These are phyloP conservation scores for Tolypocladium tropicale DNA, from an alignment of 2,329 filamentous ascomycete genomes.

Conservation along the genomic window DNA sequence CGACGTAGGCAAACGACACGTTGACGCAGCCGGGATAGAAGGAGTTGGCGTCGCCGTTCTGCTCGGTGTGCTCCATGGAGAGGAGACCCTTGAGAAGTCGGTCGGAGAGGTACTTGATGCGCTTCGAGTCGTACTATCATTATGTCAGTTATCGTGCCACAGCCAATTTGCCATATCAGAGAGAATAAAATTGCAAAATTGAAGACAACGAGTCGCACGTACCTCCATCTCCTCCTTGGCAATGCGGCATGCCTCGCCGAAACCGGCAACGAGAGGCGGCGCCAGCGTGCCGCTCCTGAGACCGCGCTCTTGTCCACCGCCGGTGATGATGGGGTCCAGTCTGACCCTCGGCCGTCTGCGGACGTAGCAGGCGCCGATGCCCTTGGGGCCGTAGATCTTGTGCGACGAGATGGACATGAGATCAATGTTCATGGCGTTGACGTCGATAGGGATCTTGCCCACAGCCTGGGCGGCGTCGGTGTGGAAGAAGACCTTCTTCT, in stretches of 20 bases:
- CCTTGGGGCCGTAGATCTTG: constrained; percentile 98
- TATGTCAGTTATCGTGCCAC: constrained; percentile 10
- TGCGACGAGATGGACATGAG: constrained; percentile 98
- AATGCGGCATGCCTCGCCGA: constrained; percentile 91
- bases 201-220: constrained; percentile 53
- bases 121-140: constrained; percentile 80
- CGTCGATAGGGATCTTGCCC: constrained; percentile 94
- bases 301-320: constrained; percentile 92
- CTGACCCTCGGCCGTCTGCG: constrained; percentile 86
- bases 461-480: constrained; percentile 94
- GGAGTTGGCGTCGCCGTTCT: constrained; percentile 73
- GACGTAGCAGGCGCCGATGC: constrained; percentile 92
- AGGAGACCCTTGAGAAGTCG: constrained; percentile 74
- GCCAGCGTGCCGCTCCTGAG: constrained; percentile 89
- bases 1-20: constrained; percentile 95
- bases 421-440: constrained; percentile 97
- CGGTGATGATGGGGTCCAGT: constrained; percentile 90
- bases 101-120: constrained; percentile 74
- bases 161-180: background rate
- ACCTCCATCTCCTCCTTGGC: constrained; percentile 85
- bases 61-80: constrained; percentile 78
- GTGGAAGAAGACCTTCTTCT: constrained; percentile 95
- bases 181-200: constrained; percentile 2
- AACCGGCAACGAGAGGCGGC: constrained; percentile 79
- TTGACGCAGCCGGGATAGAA: constrained; percentile 98